Conservation (phyloP, 164 flowering plant genomes). For the Berberis vulgaris region DNA sequence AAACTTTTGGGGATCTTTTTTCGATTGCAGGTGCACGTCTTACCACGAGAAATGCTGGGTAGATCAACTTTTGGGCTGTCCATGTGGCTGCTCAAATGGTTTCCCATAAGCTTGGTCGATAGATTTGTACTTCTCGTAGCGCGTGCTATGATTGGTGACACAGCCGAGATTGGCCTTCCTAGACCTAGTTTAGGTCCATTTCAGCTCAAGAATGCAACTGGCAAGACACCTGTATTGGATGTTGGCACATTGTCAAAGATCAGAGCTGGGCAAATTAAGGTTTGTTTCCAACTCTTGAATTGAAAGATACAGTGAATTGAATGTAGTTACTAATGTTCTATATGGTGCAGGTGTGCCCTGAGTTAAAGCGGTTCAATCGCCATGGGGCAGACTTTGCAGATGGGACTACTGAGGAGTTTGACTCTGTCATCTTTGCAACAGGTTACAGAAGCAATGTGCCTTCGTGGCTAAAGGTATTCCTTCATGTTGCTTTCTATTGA, state of each 20-base stretch:
- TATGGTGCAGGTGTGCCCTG: conserved; percentile 44
- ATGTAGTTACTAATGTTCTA: neutral
- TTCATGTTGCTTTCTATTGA: neutral
- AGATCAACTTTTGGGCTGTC: conserved; percentile 84
- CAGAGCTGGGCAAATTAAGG: conserved; percentile 72
- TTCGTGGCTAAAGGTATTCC: conserved; percentile 68
- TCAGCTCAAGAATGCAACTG: conserved; percentile 55
- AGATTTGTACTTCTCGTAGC: conserved; percentile 49
- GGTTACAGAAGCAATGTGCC: conserved; percentile 86
- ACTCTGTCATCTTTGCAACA: conserved; percentile 72
- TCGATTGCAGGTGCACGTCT: conserved; percentile 63
- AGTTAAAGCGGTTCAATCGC: conserved; percentile 32
- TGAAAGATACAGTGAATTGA: neutral
- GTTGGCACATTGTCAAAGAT: conserved; percentile 84
- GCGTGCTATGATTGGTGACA: conserved; percentile 56
- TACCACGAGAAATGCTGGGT: conserved; percentile 91
- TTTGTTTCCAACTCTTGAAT: conserved; percentile 5
- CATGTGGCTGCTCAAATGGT: conserved; percentile 88
- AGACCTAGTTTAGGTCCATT: conserved; percentile 78
- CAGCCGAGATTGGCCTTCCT: conserved; percentile 44
- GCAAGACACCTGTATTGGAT: conserved; percentile 90
- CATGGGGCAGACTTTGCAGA: conserved; percentile 49
- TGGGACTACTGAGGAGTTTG: conserved; percentile 54
- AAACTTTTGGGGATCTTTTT: conserved; percentile 9
- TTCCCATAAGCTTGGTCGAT: conserved; percentile 72